A percentile compares a stretch with the other conserved stretches of the same genome.
Evolutionary conservation across 1,284 basidiomycete genomes (phyloP).

Genomic region (Moesziomyces aphidis): DNA sequence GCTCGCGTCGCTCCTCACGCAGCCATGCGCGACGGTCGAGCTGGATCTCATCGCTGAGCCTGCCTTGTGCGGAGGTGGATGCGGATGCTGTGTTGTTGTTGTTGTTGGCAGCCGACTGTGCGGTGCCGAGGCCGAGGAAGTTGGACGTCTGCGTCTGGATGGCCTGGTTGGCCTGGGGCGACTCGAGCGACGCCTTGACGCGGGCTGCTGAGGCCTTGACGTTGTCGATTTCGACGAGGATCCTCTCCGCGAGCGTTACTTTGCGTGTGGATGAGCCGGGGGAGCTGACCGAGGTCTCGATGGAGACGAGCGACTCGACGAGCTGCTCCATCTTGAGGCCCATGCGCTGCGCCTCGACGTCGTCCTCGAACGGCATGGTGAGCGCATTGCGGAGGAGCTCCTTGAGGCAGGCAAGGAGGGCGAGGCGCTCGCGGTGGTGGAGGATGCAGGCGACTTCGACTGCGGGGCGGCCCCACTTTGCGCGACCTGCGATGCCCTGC

Average conservation of each 20-base stretch:
- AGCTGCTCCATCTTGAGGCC: conserved; percentile 60
- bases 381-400: conserved; percentile 58
- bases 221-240: conserved; percentile 55
- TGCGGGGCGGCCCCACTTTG: conserved; percentile 60
- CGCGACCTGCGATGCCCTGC: conserved; percentile 55
- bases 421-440: conserved; percentile 62
- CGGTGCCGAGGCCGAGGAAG: conserved; percentile 42
- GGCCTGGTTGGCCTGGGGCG: conserved; percentile 27
- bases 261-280: conserved; percentile 19
- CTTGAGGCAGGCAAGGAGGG: conserved; percentile 60
- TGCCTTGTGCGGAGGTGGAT: conserved; percentile 16
- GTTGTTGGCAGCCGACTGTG: conserved; percentile 12
- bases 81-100: conserved; percentile 15
- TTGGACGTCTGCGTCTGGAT: conserved; percentile 43
- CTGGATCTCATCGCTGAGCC: conserved; percentile 63
- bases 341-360: conserved; percentile 47
- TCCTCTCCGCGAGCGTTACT: conserved; percentile 32
- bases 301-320: conserved; percentile 52
- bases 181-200: conserved; percentile 49
- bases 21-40: conserved; percentile 60
- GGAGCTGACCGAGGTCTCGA: conserved; percentile 25
- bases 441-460: conserved; percentile 64
- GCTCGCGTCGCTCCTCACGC: conserved; percentile 57
- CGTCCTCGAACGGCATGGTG: conserved; percentile 57
- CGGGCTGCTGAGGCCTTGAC: conserved; percentile 31